These are phyloP conservation scores for Nidularia sp. DNA, from an alignment of 768 basidiomycete genomes.

Conservation along the genomic window DNA sequence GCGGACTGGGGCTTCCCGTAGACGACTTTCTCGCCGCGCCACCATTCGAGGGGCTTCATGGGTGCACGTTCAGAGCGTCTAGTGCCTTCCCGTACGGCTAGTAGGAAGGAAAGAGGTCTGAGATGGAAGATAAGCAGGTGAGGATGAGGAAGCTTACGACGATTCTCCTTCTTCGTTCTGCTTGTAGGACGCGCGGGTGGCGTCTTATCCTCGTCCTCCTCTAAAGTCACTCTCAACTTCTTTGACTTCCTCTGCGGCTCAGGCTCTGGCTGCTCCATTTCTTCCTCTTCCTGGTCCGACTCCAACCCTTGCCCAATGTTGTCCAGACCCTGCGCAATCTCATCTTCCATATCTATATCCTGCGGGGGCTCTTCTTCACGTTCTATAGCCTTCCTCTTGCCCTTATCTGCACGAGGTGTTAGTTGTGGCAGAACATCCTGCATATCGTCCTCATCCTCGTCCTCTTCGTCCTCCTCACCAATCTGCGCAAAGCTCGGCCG, in stretches of 20 bases:
- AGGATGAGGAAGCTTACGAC: constrained; percentile 17
- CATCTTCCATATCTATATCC: constrained; percentile 36
- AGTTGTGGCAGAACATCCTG: constrained; percentile 17
- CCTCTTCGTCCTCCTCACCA: constrained; percentile 44
- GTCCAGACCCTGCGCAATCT: constrained; percentile 36
- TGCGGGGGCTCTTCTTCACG: constrained; percentile 33
- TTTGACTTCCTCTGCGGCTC: constrained; percentile 19
- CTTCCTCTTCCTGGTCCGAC: constrained; percentile 25
- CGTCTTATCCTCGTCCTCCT: constrained; percentile 25
- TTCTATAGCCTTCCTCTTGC: constrained; percentile 39
- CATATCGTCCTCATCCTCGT: constrained; percentile 31
- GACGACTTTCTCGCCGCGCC: constrained; percentile 89
- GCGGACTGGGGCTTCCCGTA: constrained; percentile 52
- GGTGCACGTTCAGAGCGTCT: constrained; percentile 70
- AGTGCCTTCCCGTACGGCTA: constrained; percentile 46
- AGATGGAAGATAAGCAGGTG: neutral
- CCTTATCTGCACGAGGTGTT: constrained; percentile 11
- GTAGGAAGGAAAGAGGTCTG: neutral
- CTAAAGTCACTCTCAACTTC: neutral
- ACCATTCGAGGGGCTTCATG: constrained; percentile 79
- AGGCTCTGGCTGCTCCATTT: constrained; percentile 23
- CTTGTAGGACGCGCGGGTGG: constrained; percentile 19
- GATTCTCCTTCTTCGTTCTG: constrained; percentile 36
- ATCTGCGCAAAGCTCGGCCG: constrained; percentile 44
- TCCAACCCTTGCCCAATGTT: constrained; percentile 27